A percentile compares a stretch with the other conserved stretches of the same genome.
Evolutionary conservation across 202 grass and related monocot species (phyloP).

Genomic region (Cymbopogon flexuosus): DNA sequence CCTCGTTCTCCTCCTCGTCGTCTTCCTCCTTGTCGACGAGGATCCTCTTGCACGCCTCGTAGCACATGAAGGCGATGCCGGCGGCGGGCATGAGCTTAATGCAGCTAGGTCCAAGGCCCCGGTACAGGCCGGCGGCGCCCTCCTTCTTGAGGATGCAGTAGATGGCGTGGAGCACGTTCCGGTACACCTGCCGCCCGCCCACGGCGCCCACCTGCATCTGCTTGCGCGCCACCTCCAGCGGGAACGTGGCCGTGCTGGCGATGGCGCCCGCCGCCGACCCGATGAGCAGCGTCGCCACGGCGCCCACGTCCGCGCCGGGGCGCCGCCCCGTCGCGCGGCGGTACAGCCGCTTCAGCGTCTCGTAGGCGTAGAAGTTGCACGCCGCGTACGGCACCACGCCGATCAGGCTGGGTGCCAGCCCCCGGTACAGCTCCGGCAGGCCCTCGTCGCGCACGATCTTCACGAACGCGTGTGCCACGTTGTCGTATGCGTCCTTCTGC

Average conservation of each 20-base stretch:
- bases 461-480: slow-evolving; percentile 64
- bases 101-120: slow-evolving; percentile 67
- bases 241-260: slow-evolving; percentile 76
- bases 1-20: neutral
- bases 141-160: slow-evolving; percentile 67
- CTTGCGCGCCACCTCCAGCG: slow-evolving; percentile 79
- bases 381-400: slow-evolving; percentile 83
- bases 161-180: slow-evolving; percentile 62
- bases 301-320: slow-evolving; percentile 34
- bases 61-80: slow-evolving; percentile 92
- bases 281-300: slow-evolving; percentile 53
- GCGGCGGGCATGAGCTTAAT: slow-evolving; percentile 91
- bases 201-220: slow-evolving; percentile 87
- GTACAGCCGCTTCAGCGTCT: slow-evolving; percentile 59
- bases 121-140: slow-evolving; percentile 59
- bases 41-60: slow-evolving; percentile 78
- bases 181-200: slow-evolving; percentile 62
- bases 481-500: slow-evolving; percentile 66
- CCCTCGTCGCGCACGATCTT: slow-evolving; percentile 69
- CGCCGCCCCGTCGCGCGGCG: slow-evolving; percentile 36
- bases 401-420: slow-evolving; percentile 70
- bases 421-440: slow-evolving; percentile 61
- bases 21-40: slow-evolving; percentile 31
- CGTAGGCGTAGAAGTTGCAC: slow-evolving; percentile 74
- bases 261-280: slow-evolving; percentile 68